Conservation (phyloP, 208 protist genomes). For the Acanthamoeba sp. region DNA sequence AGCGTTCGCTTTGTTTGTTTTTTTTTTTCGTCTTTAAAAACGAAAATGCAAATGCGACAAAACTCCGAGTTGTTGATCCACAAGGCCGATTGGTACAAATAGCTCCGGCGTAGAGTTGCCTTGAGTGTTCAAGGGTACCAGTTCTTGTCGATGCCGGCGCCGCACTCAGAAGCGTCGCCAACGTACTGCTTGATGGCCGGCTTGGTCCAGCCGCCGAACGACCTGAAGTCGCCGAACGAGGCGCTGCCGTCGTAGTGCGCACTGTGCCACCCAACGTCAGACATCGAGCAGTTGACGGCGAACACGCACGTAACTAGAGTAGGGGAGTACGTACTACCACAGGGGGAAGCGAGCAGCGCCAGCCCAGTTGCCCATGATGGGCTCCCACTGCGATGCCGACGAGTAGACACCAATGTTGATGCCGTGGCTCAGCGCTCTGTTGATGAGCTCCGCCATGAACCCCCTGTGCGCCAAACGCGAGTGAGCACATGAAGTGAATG, state of each 20-base stretch:
- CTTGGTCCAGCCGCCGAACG: conserved; percentile 44
- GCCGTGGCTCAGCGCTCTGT: conserved; percentile 11
- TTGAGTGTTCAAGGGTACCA: conserved; percentile 12
- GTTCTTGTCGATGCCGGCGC: conserved; percentile 60
- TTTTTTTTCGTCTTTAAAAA: background rate
- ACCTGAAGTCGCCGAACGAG: conserved; percentile 52
- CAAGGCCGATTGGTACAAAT: too few relatives aligned
- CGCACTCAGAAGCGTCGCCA: background rate
- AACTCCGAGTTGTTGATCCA: too few relatives aligned
- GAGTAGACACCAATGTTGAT: conserved; percentile 38
- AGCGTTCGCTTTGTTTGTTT: background rate
- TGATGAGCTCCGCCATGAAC: conserved; percentile 42
- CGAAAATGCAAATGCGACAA: too few relatives aligned
- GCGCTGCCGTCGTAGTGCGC: conserved; percentile 62
- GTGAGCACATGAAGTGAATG: background rate
- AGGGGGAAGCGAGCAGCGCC: conserved; percentile 45
- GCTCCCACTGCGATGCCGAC: conserved; percentile 34
- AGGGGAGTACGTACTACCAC: conserved; percentile 59
- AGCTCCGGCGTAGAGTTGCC: too few relatives aligned
- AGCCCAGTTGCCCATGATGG: conserved; percentile 65
- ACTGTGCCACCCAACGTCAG: background rate
- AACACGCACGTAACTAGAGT: background rate
- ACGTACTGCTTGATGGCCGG: conserved; percentile 65
- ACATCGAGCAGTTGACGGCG: background rate
- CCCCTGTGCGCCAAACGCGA: background rate